phyloP scores from a whole-genome alignment of 441 rosid genomes.

The Isatis lusitanica region DNA sequence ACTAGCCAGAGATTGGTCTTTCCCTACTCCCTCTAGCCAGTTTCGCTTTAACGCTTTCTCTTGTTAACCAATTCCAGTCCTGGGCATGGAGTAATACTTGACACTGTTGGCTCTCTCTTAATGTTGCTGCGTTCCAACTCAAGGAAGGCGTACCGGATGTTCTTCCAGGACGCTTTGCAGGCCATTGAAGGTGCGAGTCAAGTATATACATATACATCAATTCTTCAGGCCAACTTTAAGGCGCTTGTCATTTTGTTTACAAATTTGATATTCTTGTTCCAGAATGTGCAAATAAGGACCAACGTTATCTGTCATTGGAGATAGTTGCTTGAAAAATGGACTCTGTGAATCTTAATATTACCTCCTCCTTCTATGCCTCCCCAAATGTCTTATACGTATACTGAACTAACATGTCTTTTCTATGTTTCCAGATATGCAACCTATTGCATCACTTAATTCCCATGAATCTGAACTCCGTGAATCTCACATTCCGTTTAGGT shows the following conservation, averaged over 20 bases:
- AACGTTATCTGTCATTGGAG: conserved; percentile 1
- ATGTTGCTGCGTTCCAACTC: conserved; percentile 86
- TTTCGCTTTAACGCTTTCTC: conserved; percentile 20
- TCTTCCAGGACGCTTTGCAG: conserved; percentile 76
- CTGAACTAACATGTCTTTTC: conserved; percentile 18
- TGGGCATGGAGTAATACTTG: conserved; percentile 81
- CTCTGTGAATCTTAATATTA: neutral
- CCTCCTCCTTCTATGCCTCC: neutral
- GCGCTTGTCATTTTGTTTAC: conserved; percentile 5
- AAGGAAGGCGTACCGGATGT: conserved; percentile 73
- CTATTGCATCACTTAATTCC: conserved; percentile 48
- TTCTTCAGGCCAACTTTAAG: neutral
- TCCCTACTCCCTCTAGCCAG: too few species aligned
- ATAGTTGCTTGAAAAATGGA: conserved; percentile 3
- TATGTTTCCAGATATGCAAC: conserved; percentile 63
- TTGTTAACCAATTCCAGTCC: conserved; percentile 45
- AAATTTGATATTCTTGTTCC: neutral
- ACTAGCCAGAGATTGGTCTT: neutral
- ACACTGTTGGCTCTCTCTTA: conserved; percentile 81
- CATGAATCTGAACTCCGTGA: conserved; percentile 39
- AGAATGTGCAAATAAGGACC: neutral
- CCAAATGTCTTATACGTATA: conserved; percentile 6
- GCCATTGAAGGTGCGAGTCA: conserved; percentile 68
- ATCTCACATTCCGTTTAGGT: conserved; percentile 51
- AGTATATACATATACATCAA: neutral